A percentile compares a stretch with the other conserved stretches of the same genome.
These are phyloP conservation scores for Poronia punctata DNA, from an alignment of 495 filamentous ascomycete species.

Conservation along the genomic window DNA sequence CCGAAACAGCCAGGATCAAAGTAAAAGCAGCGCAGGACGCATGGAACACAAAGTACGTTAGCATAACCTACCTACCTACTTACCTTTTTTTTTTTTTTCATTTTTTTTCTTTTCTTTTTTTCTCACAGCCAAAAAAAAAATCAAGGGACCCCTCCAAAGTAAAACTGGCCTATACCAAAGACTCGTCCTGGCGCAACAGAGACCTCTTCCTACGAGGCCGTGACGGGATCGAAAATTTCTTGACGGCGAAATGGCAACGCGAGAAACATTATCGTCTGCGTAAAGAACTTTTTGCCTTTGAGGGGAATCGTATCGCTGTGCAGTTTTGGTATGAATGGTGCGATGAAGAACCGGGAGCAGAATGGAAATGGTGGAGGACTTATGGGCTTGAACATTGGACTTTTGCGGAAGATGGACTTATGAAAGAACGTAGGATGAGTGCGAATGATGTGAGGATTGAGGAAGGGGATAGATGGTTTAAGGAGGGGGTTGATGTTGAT, in stretches of 20 bases:
- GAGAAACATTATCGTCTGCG: conserved; percentile 71
- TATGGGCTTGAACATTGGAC: conserved; percentile 94
- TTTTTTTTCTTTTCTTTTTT: no score
- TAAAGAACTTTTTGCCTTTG: conserved; percentile 81
- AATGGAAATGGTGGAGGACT: conserved; percentile 81
- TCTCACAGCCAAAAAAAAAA: no score
- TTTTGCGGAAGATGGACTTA: conserved; percentile 69
- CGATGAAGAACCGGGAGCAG: no score
- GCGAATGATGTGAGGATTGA: conserved; percentile 74
- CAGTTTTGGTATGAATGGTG: conserved; percentile 93
- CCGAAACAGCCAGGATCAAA: conserved; percentile 63
- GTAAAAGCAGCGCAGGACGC: conserved; percentile 80
- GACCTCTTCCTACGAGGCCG: conserved; percentile 63
- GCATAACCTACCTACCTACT: no score
- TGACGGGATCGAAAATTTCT: conserved; percentile 60
- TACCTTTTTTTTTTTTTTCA: no score
- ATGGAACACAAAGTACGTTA: conserved; percentile 75
- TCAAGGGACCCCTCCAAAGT: conserved; percentile 60
- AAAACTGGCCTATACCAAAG: conserved; percentile 65
- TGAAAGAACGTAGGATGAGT: conserved; percentile 88
- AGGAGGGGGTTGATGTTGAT: conserved; percentile 68
- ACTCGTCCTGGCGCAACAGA: conserved; percentile 80
- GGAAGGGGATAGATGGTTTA: conserved; percentile 59
- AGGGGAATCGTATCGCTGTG: conserved; percentile 67
- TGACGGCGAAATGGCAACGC: conserved; percentile 68